phyloP scores from a whole-genome alignment of 2,329 filamentous ascomycete species.

The Penicillium sp. region DNA sequence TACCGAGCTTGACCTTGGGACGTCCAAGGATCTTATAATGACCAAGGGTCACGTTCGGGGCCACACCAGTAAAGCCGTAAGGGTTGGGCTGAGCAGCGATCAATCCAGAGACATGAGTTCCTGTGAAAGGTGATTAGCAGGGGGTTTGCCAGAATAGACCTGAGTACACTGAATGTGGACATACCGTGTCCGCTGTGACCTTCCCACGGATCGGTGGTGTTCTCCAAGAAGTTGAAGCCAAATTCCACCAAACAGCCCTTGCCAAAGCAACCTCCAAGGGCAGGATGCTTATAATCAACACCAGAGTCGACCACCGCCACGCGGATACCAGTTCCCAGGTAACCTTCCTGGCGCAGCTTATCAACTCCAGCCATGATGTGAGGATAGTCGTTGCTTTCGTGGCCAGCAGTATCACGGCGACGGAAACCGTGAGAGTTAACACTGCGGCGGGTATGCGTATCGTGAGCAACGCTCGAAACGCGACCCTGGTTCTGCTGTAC shows the following conservation, averaged over 20 bases:
- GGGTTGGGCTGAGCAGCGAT: constrained; percentile 62
- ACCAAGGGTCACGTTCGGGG: constrained; percentile 60
- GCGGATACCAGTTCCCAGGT: constrained; percentile 19
- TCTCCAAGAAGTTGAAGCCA: constrained; percentile 60
- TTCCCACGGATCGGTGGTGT: constrained; percentile 16
- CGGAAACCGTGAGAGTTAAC: not conserved
- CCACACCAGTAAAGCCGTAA: constrained; percentile 62
- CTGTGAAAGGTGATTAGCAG: constrained; percentile 44
- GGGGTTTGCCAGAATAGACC: not conserved
- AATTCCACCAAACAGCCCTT: constrained; percentile 61
- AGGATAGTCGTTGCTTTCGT: constrained; percentile 11
- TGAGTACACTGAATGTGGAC: not conserved
- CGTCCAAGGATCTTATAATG: constrained; percentile 58
- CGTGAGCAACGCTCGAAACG: constrained; percentile 5
- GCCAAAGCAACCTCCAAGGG: constrained; percentile 68
- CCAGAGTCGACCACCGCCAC: constrained; percentile 31
- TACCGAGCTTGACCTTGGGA: not conserved
- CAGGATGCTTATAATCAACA: constrained; percentile 66
- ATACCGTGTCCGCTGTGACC: constrained; percentile 8
- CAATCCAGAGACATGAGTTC: constrained; percentile 66
- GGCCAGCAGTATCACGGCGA: not conserved
- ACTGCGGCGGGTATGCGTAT: not conserved
- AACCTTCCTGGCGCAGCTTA: constrained; percentile 24
- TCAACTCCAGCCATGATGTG: constrained; percentile 27
- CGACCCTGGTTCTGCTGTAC: not conserved